These are phyloP conservation scores for Diplotaxis tenuifolia DNA, from an alignment of 345 rosid genomes.

Conservation along the genomic window DNA sequence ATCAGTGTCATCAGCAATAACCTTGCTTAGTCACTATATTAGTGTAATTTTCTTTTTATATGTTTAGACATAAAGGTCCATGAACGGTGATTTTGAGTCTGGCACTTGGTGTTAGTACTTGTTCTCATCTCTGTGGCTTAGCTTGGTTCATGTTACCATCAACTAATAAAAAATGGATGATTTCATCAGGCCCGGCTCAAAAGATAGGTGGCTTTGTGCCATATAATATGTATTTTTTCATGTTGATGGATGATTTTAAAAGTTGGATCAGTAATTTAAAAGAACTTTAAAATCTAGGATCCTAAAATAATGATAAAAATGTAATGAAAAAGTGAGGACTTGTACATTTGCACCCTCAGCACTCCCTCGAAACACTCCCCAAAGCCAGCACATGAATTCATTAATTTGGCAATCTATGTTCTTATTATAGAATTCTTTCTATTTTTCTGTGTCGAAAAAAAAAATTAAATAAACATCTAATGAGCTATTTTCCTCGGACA, in stretches of 20 bases:
- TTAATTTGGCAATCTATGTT: neutral
- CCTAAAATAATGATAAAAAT: neutral
- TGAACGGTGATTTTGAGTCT: neutral
- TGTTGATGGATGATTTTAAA: neutral
- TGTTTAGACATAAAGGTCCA: neutral
- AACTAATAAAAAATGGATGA: neutral
- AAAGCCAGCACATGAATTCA: neutral
- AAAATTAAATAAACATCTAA: neutral
- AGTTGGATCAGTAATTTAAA: neutral
- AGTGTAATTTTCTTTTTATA: neutral
- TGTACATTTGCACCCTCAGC: too few species aligned
- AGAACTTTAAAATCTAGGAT: neutral
- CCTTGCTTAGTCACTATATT: slow-evolving; percentile 3
- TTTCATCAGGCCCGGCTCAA: neutral
- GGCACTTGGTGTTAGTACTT: neutral
- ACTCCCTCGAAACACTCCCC: neutral
- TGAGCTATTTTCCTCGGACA: neutral
- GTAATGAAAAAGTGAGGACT: neutral
- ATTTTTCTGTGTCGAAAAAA: neutral
- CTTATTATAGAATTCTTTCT: neutral
- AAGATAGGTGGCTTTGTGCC: neutral
- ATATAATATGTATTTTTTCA: neutral
- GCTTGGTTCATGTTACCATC: neutral
- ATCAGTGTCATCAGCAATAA: slow-evolving; percentile 10
- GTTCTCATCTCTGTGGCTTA: neutral